Percentiles rank a stretch among this genome's conserved stretches.
Conservation (phyloP, 1,284 basidiomycete genomes). For the Apiotrichum brassicae region DNA sequence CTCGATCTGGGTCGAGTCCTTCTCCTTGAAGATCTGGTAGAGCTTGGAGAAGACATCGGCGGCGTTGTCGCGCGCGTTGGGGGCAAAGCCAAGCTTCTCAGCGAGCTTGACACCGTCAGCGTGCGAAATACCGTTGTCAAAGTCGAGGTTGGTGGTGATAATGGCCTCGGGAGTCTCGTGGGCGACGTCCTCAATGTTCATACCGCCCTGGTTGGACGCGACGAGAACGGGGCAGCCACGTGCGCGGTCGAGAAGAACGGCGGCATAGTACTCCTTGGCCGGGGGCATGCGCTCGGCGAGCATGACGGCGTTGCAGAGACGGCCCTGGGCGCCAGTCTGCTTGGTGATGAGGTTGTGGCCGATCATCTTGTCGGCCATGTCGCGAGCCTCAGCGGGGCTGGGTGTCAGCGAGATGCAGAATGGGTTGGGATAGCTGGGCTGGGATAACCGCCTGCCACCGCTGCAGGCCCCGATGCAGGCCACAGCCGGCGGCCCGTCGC, state of each 20-base stretch:
- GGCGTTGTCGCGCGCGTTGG: constrained; percentile 67
- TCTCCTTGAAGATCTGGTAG: constrained; percentile 96
- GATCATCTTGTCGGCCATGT: constrained; percentile 87
- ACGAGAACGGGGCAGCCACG: constrained; percentile 88
- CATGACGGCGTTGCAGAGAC: constrained; percentile 98
- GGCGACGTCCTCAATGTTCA: constrained; percentile 99
- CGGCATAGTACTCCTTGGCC: constrained; percentile 96
- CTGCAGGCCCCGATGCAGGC: neutral
- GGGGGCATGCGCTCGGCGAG: constrained; percentile 91
- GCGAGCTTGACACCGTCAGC: constrained; percentile 71
- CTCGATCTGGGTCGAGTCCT: constrained; percentile 99
- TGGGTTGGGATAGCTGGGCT: too few relatives aligned
- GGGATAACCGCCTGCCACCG: neutral
- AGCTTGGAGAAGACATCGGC: constrained; percentile 92
- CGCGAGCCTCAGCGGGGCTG: constrained; percentile 83
- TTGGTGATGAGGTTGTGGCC: constrained; percentile 96
- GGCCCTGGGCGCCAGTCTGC: constrained; percentile 89
- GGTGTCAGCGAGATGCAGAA: neutral
- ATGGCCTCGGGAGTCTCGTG: constrained; percentile 92
- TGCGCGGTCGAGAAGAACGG: constrained; percentile 90
- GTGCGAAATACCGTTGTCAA: constrained; percentile 73
- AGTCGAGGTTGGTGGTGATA: constrained; percentile 90
- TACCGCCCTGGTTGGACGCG: constrained; percentile 86
- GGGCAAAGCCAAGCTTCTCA: constrained; percentile 80
- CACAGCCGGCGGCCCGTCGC: too few relatives aligned